These are phyloP conservation scores for Pichiaceae sp. DNA, from an alignment of 1,139 yeast species.

Conservation along the genomic window DNA sequence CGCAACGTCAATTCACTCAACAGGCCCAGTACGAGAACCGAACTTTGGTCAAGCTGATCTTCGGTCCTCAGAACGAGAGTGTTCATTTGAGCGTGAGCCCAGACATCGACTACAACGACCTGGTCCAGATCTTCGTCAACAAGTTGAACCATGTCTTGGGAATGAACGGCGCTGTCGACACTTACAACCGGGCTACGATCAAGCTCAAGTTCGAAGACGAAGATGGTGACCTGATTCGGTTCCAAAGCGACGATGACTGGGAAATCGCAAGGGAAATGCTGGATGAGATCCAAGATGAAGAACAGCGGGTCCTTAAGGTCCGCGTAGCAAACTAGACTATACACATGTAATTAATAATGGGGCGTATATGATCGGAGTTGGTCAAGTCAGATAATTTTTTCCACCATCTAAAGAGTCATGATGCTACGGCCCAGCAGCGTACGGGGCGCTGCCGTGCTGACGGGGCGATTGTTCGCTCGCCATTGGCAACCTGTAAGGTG, in stretches of 20 bases:
- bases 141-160: constrained; percentile 34
- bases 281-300: constrained; percentile 32
- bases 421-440: not conserved
- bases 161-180: constrained; percentile 23
- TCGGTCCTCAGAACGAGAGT: constrained; percentile 23
- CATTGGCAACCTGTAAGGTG: too few relatives aligned
- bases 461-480: too few relatives aligned
- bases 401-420: too few relatives aligned
- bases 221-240: constrained; percentile 87
- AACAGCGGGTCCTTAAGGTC: constrained; percentile 23
- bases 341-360: too few relatives aligned
- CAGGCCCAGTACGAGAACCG: constrained; percentile 13
- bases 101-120: constrained; percentile 36
- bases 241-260: constrained; percentile 82
- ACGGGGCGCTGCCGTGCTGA: not conserved
- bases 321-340: not conserved
- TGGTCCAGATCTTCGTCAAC: constrained; percentile 33
- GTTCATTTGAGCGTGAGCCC: constrained; percentile 40
- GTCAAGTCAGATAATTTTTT: too few relatives aligned
- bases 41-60: constrained; percentile 43
- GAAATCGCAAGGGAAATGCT: constrained; percentile 45
- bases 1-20: constrained; percentile 1
- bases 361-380: too few relatives aligned
- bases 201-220: constrained; percentile 84
- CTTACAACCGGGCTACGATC: constrained; percentile 22